A percentile compares a stretch with the other conserved stretches of the same genome.
These are phyloP conservation scores for Elsinoe australis DNA, from an alignment of 2,329 filamentous ascomycete species.

Conservation along the genomic window DNA sequence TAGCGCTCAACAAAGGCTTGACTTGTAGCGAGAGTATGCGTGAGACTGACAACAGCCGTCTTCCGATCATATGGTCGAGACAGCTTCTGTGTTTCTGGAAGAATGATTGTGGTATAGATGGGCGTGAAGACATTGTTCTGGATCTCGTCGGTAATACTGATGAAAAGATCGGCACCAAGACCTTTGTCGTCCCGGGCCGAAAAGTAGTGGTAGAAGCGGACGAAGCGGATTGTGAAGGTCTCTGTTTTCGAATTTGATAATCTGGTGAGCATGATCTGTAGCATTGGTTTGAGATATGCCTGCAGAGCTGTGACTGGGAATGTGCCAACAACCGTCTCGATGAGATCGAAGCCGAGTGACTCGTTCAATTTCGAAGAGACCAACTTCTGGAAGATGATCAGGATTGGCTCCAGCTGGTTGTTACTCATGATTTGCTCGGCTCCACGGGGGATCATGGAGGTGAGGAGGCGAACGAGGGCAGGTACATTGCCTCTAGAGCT, in stretches of 20 bases:
- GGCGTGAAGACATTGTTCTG: conserved; percentile 73
- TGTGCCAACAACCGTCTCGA: conserved; percentile 68
- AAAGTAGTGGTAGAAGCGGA: conserved; percentile 89
- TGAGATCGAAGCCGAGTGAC: conserved; percentile 75
- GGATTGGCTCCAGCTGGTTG: conserved; percentile 75
- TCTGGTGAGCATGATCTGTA: conserved; percentile 71
- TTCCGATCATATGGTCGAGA: conserved; percentile 85
- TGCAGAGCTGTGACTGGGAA: conserved; percentile 69
- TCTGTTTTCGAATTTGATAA: conserved; percentile 69
- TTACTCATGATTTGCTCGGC: conserved; percentile 64
- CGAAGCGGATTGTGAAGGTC: conserved; percentile 76
- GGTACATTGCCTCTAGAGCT: conserved; percentile 89
- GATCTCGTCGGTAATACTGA: conserved; percentile 71
- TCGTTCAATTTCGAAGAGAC: conserved; percentile 77
- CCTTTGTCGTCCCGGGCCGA: conserved; percentile 70
- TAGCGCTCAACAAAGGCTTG: conserved; percentile 68
- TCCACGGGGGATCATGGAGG: conserved; percentile 73
- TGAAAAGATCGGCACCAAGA: conserved; percentile 88
- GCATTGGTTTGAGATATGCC: conserved; percentile 68
- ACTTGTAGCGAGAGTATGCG: conserved; percentile 84
- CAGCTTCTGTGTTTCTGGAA: conserved; percentile 82
- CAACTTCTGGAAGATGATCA: conserved; percentile 95
- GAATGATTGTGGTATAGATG: conserved; percentile 78
- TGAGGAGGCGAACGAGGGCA: conserved; percentile 75
- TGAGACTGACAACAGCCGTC: conserved; percentile 83